Evolutionary conservation across 768 basidiomycete genomes (phyloP), one percentile per base, ranked within the genome.

Genomic region (Kwoniella sp.): DNA sequence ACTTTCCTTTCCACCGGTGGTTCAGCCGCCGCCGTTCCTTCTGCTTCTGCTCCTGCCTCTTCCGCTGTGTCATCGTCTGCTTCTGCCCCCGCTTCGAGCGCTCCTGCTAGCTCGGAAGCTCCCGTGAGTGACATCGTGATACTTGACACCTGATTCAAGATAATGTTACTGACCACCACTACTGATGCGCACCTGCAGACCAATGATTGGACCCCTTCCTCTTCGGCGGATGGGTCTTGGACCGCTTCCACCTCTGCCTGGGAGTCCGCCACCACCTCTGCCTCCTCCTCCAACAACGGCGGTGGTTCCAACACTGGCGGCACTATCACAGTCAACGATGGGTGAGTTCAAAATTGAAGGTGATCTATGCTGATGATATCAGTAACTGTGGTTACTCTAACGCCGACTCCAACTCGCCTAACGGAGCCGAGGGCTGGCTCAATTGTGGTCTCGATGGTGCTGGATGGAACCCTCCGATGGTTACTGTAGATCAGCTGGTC

Each of bases 401-500:
- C 13, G 61, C 75, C 36, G 40, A 58, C 40, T 50, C 33, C 19
- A 56, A 68, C 22, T 26, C 62, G 8, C 78, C 79, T 21, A 80
- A 83, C 72, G 86, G 80, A 33, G 55, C 68, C 29, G 68, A 89
- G 52, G 82, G 85, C 58, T 92, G 87, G 85, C 78, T 92, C 68
- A 90, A 90, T 81, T 92, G 91, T 72, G 90, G 90, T 47, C 77
- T 92, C 58, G 81, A 84, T 48, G 63, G 63, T 46, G 74, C 69
- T 30, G 88, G 88, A 29, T 93, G 91, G 91, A 84, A 80, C 52
- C 90, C 92, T 19, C 89, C 90, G 17, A 75, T 78, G 60, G 80
- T 93, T 60, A 77, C 77, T 8, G 70, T 89, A 10, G 56, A 82
- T 40, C 83, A 89, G 58, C 76, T 82, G 67, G 69, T 80, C 54